phyloP scores from a whole-genome alignment of 768 basidiomycete genomes.

The Lepiota brunneoincarnata region DNA sequence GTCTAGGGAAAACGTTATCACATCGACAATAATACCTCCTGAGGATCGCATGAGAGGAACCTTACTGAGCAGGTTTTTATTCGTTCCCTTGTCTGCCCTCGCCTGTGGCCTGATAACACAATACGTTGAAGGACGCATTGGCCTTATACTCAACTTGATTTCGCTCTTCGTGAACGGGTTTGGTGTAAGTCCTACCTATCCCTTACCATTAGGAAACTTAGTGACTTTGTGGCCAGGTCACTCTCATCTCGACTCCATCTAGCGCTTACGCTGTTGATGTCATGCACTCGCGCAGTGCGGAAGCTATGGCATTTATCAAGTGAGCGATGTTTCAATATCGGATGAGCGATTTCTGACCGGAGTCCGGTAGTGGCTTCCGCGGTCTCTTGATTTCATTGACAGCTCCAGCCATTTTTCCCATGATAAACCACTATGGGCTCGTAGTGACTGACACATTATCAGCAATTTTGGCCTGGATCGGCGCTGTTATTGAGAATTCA shows the following conservation, averaged over 20 bases:
- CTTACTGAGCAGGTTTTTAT: slow-evolving; percentile 42
- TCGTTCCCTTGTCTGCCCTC: slow-evolving; percentile 41
- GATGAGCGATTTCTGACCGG: no score
- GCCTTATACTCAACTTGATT: slow-evolving; percentile 43
- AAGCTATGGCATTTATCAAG: no score
- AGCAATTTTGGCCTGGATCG: slow-evolving; percentile 45
- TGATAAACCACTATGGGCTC: slow-evolving; percentile 52
- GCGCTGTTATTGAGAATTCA: slow-evolving; percentile 35
- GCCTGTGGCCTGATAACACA: slow-evolving; percentile 28
- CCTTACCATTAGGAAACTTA: no score
- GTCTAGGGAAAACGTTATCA: slow-evolving; percentile 48
- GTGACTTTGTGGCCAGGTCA: no score
- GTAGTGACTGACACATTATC: slow-evolving; percentile 42
- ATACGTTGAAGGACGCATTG: slow-evolving; percentile 28
- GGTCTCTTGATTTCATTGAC: slow-evolving; percentile 39
- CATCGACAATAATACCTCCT: slow-evolving; percentile 43
- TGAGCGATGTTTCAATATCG: no score
- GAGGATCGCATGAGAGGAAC: no score
- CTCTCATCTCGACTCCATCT: slow-evolving; percentile 38
- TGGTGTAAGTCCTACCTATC: slow-evolving; percentile 35
- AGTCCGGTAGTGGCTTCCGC: slow-evolving; percentile 42
- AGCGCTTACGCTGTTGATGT: slow-evolving; percentile 60
- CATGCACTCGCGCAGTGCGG: slow-evolving; percentile 34
- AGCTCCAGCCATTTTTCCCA: slow-evolving; percentile 47
- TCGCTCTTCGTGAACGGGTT: slow-evolving; percentile 63